Conservation (phyloP, 768 basidiomycete genomes). For the Tulasnella sp. region DNA sequence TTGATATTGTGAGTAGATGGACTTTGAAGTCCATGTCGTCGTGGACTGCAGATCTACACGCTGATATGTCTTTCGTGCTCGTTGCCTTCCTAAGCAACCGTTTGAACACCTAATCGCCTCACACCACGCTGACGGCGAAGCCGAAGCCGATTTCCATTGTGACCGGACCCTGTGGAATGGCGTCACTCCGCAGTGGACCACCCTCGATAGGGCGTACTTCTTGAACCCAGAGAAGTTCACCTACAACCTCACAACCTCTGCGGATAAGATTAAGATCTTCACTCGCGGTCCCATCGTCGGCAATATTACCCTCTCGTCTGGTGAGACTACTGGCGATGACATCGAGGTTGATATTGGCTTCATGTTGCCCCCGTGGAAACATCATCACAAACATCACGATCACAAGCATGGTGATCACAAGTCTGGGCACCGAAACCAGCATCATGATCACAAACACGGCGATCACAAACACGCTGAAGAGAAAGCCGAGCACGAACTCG, state of each 20-base stretch:
- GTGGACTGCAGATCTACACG: too few species aligned
- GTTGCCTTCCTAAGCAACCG: background rate
- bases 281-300: conserved; percentile 11
- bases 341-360: conserved; percentile 7
- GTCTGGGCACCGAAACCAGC: too few species aligned
- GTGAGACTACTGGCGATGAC: conserved; percentile 13
- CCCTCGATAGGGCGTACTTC: too few species aligned
- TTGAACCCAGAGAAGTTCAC: background rate
- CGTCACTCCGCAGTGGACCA: too few species aligned
- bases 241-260: conserved; percentile 5
- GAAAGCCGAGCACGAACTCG: background rate
- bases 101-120: background rate
- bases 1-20: too few species aligned
- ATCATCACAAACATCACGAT: background rate
- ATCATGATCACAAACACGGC: background rate
- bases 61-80: too few species aligned
- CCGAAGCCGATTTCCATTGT: too few species aligned
- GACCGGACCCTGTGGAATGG: too few species aligned
- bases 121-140: background rate
- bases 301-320: conserved; percentile 1
- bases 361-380: too few species aligned
- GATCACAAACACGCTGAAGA: background rate
- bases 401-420: background rate
- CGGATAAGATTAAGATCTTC: conserved; percentile 13
- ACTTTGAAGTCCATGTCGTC: too few species aligned